Evolutionary conservation across 805 yeast species (phyloP).

Genomic region (Wickerhamiella brachini): DNA sequence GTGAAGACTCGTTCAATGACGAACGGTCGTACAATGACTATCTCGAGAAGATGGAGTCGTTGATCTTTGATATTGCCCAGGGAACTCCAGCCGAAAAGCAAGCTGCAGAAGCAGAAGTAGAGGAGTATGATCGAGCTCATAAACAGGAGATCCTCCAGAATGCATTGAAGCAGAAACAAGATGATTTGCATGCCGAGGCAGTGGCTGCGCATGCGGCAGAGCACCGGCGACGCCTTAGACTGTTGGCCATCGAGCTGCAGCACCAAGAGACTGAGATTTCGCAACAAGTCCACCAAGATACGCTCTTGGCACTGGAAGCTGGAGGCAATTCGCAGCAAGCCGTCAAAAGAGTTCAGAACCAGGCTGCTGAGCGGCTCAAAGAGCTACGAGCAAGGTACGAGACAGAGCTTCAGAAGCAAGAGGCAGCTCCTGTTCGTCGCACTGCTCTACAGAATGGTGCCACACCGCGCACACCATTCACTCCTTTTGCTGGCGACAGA

Average conservation of each 20-base stretch:
- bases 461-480: slow-evolving; percentile 46
- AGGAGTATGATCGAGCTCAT: slow-evolving; percentile 53
- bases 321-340: slow-evolving; percentile 33
- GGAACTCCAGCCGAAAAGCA: slow-evolving; percentile 58
- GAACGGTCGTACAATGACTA: slow-evolving; percentile 57
- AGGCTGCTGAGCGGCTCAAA: slow-evolving; percentile 48
- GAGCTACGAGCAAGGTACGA: slow-evolving; percentile 48
- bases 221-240: slow-evolving; percentile 34
- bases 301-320: slow-evolving; percentile 38
- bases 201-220: slow-evolving; percentile 60
- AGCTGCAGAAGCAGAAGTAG: slow-evolving; percentile 38
- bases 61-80: slow-evolving; percentile 61
- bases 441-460: slow-evolving; percentile 17
- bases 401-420: slow-evolving; percentile 22
- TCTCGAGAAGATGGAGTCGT: slow-evolving; percentile 70
- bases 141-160: slow-evolving; percentile 63
- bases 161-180: slow-evolving; percentile 58
- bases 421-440: slow-evolving; percentile 6
- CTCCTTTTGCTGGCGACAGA: slow-evolving; percentile 90
- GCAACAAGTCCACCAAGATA: slow-evolving; percentile 38
- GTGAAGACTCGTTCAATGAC: slow-evolving; percentile 53
- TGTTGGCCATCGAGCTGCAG: slow-evolving; percentile 49
- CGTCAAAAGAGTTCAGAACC: slow-evolving; percentile 37
- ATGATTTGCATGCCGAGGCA: slow-evolving; percentile 47
- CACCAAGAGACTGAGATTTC: slow-evolving; percentile 35